Evolutionary conservation across 2,329 filamentous ascomycete species (phyloP), one percentile per base, ranked within the genome.

Genomic region (Fusarium sambucinum): DNA sequence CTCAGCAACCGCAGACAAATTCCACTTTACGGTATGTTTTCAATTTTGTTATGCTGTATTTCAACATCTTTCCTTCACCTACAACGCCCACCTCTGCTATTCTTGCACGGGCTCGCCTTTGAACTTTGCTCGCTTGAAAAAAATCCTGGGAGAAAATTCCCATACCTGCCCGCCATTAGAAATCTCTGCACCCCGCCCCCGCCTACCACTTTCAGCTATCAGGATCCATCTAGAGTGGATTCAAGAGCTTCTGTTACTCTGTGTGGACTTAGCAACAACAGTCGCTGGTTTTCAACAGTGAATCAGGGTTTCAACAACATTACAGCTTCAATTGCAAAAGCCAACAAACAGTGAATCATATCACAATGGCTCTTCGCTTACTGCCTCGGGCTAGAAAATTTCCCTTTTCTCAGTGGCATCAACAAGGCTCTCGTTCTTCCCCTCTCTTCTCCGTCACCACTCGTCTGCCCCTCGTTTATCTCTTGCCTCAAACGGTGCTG

Each of bases 171-270:
- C 47, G 47, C 47, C 33, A 51, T 51, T 51, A 66, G 67, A 72
- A 74, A 74, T 74, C 73, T 74, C 73, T 74, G 72, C 73, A 74
- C 73, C 73, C 73, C 73, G 73, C 73, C 73, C 73, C 73, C 73
- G 73, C 73, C 73, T 71, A 69, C 72, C 65, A 58, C 56, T 71
- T 72, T 61, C 66, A 70, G 71, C 59, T 60, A 55, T 54, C 51
- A 50, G 37, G 35, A 56, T 33, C 47, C 64, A 56, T 57, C 57
- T 52, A 41, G 44, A 60, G 61, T 69, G 72, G 69, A 62, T 56
- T 59, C 46, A 35, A 61, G 60, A 59, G 55, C 51, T 59, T 40
- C 35, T 60, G 17, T 55, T 45, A 52, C 14, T n/a, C 13, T 19
- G 12, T 44, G 41, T 27, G 42, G 17, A 32, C 32, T 32, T 32